These are phyloP conservation scores for Jatropha multifida DNA, from an alignment of 441 rosid species.

Conservation along the genomic window DNA sequence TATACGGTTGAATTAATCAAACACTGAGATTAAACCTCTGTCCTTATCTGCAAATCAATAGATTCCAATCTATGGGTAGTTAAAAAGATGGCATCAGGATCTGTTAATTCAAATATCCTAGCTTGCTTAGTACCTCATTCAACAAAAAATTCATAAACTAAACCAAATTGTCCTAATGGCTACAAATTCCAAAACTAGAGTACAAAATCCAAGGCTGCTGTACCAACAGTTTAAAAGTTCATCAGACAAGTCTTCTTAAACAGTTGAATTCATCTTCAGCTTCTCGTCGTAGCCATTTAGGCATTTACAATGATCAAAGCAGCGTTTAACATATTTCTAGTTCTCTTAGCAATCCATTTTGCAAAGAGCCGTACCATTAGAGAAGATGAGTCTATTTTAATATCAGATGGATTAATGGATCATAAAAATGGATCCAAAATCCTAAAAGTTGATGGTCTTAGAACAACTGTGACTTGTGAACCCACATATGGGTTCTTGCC, in stretches of 20 bases:
- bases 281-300: background rate
- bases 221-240: background rate
- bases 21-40: background rate
- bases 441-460: background rate
- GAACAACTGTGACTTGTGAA: conserved; percentile 37
- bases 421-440: background rate
- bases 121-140: background rate
- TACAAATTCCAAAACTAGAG: background rate
- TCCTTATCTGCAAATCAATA: background rate
- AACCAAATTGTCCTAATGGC: background rate
- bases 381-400: conserved; percentile 3
- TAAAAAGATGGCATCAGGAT: background rate
- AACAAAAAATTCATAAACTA: background rate
- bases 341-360: conserved; percentile 16
- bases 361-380: conserved; percentile 23
- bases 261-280: background rate
- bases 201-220: conserved; percentile 4
- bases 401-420: conserved; percentile 22
- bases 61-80: background rate
- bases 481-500: conserved; percentile 52
- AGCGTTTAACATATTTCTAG: conserved; percentile 18
- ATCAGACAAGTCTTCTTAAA: background rate
- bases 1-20: background rate
- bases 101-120: background rate
- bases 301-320: conserved; percentile 11